Conservation (phyloP, 345 rosid genomes). For the Camelina sativa region DNA sequence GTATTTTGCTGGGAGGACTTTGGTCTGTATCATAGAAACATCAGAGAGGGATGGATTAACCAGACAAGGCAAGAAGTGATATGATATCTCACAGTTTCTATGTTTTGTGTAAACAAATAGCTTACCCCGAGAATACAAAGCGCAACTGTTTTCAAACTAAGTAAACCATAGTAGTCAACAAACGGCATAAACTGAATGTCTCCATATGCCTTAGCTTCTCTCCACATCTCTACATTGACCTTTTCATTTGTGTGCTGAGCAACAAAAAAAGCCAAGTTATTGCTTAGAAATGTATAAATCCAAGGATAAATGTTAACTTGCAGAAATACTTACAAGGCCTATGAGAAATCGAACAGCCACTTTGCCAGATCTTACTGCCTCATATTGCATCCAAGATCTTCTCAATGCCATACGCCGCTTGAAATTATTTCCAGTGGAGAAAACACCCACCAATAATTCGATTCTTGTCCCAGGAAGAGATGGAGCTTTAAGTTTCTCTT, state of each 20-base stretch:
- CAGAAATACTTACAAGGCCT: slow-evolving; percentile 76
- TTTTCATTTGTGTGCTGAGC: slow-evolving; percentile 69
- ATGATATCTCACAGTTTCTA: slow-evolving; percentile 10
- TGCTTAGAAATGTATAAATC: slow-evolving; percentile 7
- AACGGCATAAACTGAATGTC: slow-evolving; percentile 94
- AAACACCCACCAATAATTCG: slow-evolving; percentile 74
- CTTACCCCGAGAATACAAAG: slow-evolving; percentile 89
- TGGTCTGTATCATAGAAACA: slow-evolving; percentile 60
- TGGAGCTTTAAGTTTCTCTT: slow-evolving; percentile 79
- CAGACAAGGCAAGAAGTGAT: background rate
- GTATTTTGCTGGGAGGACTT: slow-evolving; percentile 77
- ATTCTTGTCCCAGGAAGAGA: slow-evolving; percentile 51
- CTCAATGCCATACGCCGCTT: slow-evolving; percentile 91
- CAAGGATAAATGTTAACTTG: slow-evolving; percentile 6
- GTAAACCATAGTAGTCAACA: slow-evolving; percentile 85
- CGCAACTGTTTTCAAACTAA: slow-evolving; percentile 80
- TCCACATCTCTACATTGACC: slow-evolving; percentile 88
- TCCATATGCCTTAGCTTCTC: slow-evolving; percentile 79
- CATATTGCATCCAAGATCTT: slow-evolving; percentile 92
- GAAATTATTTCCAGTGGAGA: slow-evolving; percentile 90
- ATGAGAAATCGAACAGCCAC: slow-evolving; percentile 86
- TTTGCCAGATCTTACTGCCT: slow-evolving; percentile 68
- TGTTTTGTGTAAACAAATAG: slow-evolving; percentile 12
- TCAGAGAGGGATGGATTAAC: background rate
- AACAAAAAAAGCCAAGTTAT: slow-evolving; percentile 10